Evolutionary conservation across 345 rosid species (phyloP).

Genomic region (Ceriops decandra): DNA sequence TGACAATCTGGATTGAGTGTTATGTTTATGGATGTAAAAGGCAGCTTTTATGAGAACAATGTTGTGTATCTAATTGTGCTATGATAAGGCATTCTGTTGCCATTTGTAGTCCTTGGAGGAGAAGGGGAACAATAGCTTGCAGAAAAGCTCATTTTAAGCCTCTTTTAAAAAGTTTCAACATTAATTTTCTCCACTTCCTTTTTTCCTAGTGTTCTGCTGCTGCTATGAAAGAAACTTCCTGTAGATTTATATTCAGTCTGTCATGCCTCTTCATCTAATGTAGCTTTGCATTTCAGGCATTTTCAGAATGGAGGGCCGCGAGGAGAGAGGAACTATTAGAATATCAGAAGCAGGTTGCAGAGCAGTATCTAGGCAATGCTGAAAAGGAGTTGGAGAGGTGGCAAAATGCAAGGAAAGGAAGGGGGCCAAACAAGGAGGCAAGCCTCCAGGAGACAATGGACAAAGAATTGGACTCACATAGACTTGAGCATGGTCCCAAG

Average conservation of each 20-base stretch:
- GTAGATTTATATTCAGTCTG: too few relatives aligned
- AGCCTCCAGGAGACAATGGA: conserved; percentile 97
- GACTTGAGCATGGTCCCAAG: conserved; percentile 97
- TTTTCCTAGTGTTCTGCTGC: neutral
- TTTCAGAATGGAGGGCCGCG: conserved; percentile 69
- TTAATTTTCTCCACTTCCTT: neutral
- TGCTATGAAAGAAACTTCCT: too few relatives aligned
- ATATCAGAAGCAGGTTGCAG: conserved; percentile 77
- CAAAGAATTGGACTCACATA: conserved; percentile 83
- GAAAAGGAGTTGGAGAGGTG: conserved; percentile 94
- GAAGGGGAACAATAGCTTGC: neutral
- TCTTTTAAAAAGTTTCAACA: conserved; percentile 9
- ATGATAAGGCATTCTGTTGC: conserved; percentile 5
- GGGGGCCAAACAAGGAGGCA: conserved; percentile 53
- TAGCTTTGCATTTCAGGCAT: conserved; percentile 37
- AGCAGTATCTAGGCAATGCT: conserved; percentile 59
- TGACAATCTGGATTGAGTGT: neutral
- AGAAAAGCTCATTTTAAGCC: neutral
- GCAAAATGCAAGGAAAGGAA: conserved; percentile 80
- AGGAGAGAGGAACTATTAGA: conserved; percentile 73
- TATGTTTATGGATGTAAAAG: neutral
- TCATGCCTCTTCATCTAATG: too few relatives aligned
- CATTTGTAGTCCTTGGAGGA: neutral
- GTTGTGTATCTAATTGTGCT: conserved; percentile 8
- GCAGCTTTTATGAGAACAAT: neutral